Percentiles rank a stretch among this genome's conserved stretches.
Evolutionary conservation across 176 grass and related monocot species (phyloP).

Genomic region (Oryza meyeriana): DNA sequence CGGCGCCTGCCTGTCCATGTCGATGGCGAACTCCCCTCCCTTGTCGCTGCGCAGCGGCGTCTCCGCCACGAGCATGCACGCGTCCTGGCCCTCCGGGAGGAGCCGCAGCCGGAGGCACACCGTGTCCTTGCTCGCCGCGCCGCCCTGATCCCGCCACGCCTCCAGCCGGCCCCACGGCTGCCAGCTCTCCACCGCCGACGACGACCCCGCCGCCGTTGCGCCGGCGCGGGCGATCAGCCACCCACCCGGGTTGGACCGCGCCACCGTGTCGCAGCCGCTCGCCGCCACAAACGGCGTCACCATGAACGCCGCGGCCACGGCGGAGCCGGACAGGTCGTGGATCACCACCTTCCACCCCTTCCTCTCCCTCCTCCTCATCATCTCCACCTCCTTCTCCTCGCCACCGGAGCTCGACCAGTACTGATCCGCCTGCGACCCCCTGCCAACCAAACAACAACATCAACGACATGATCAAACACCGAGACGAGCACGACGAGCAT

Average conservation of each 20-base stretch:
- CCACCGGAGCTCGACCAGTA: conserved; percentile 47
- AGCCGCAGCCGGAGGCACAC: conserved; percentile 53
- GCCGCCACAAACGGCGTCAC: conserved; percentile 86
- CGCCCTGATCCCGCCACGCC: conserved; percentile 63
- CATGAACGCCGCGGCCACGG: conserved; percentile 86
- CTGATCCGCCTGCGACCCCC: conserved; percentile 48
- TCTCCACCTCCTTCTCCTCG: conserved; percentile 39
- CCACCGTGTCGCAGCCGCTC: conserved; percentile 64
- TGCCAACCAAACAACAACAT: conserved; percentile 22
- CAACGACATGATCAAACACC: neutral
- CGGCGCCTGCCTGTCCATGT: conserved; percentile 46
- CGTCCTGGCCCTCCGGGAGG: conserved; percentile 65
- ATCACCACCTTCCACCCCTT: conserved; percentile 93
- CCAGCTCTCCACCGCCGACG: conserved; percentile 54
- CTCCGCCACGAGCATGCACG: conserved; percentile 72
- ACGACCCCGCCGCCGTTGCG: neutral
- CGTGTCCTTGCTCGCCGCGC: conserved; percentile 21
- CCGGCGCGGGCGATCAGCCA: conserved; percentile 71
- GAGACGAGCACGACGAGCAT: neutral
- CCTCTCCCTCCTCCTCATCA: conserved; percentile 45
- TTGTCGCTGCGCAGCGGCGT: conserved; percentile 50
- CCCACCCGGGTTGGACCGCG: conserved; percentile 80
- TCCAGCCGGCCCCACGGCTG: conserved; percentile 86
- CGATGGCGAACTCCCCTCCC: conserved; percentile 86
- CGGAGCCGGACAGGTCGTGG: conserved; percentile 86